Evolutionary conservation across 2,329 filamentous ascomycete species (phyloP).

Genomic region (Pseudogymnoascus pannorum): DNA sequence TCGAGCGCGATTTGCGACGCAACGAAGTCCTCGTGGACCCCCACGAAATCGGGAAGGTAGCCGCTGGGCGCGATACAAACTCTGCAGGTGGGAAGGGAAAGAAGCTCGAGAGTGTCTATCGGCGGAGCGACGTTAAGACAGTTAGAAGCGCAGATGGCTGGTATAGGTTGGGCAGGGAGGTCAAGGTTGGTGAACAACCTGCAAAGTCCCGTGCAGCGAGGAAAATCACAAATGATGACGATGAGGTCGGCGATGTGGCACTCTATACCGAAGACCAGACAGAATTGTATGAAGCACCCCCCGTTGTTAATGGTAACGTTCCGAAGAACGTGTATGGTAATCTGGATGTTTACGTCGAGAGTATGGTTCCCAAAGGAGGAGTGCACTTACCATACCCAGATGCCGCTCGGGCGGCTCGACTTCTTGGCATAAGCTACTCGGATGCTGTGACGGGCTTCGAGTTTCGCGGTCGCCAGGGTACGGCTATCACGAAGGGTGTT

Average conservation of each 20-base stretch:
- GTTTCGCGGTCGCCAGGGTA: slow-evolving; percentile 80
- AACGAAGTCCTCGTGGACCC: slow-evolving; percentile 69
- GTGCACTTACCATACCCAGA: slow-evolving; percentile 58
- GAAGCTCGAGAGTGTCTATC: slow-evolving; percentile 69
- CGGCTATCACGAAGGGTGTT: slow-evolving; percentile 70
- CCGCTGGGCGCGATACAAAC: slow-evolving; percentile 52
- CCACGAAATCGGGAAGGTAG: slow-evolving; percentile 69
- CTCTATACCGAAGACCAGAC: slow-evolving; percentile 60
- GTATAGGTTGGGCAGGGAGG: slow-evolving; percentile 78
- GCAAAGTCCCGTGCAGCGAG: slow-evolving; percentile 61
- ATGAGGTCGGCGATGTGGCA: slow-evolving; percentile 43
- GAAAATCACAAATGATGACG: slow-evolving; percentile 31
- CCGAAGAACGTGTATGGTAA: slow-evolving; percentile 94
- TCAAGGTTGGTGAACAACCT: slow-evolving; percentile 72
- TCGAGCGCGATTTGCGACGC: slow-evolving; percentile 75
- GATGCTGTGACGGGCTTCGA: slow-evolving; percentile 86
- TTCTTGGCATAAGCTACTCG: slow-evolving; percentile 76
- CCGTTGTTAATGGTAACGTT: slow-evolving; percentile 65
- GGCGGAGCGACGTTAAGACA: slow-evolving; percentile 69
- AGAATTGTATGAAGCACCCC: slow-evolving; percentile 65
- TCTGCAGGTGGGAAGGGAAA: slow-evolving; percentile 20
- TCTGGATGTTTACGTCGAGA: slow-evolving; percentile 84
- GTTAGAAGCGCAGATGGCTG: slow-evolving; percentile 79
- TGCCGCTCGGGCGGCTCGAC: slow-evolving; percentile 62
- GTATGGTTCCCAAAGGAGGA: slow-evolving; percentile 81